A percentile compares a stretch with the other conserved stretches of the same genome.
Evolutionary conservation across 352 stramenopile species (phyloP).

Genomic region (Phytopythium ostracodes): DNA sequence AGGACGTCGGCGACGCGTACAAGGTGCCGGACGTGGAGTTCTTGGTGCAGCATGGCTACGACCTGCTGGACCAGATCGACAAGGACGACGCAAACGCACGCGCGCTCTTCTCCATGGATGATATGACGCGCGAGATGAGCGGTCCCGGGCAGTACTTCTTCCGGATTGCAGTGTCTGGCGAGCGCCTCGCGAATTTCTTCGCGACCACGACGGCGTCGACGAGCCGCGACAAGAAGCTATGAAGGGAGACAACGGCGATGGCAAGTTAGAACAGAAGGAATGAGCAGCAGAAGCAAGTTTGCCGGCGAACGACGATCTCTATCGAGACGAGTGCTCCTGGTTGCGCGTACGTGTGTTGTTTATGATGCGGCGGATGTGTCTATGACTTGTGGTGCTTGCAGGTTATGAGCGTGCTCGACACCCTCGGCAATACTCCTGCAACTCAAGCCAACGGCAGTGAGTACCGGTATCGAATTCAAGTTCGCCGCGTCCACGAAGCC

Average conservation of each 20-base stretch:
- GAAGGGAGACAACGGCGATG: neutral
- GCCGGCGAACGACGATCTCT: neutral
- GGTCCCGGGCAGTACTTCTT: slow-evolving; percentile 55
- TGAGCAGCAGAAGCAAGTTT: neutral
- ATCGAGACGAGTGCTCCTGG: neutral
- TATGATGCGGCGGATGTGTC: neutral
- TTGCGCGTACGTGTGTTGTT: neutral
- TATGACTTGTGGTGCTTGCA: neutral
- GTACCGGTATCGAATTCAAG: neutral
- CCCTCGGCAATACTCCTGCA: no score
- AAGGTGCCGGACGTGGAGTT: slow-evolving; percentile 66
- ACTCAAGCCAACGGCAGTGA: no score
- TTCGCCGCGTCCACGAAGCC: neutral
- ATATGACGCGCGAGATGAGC: slow-evolving; percentile 58
- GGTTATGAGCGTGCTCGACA: no score
- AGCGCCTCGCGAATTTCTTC: slow-evolving; percentile 57
- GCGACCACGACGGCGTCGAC: slow-evolving; percentile 35
- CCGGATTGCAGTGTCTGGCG: slow-evolving; percentile 34
- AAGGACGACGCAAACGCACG: slow-evolving; percentile 58
- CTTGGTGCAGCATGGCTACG: slow-evolving; percentile 66
- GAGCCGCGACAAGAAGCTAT: slow-evolving; percentile 30
- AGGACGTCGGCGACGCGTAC: slow-evolving; percentile 23
- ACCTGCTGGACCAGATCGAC: slow-evolving; percentile 78
- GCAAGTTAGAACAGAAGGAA: slow-evolving; percentile 1
- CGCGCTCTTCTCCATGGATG: slow-evolving; percentile 80